Percentiles rank a stretch among this genome's conserved stretches.
phyloP scores from a whole-genome alignment of 371 early-diverging fungal species.

The Mortierella sp. region DNA sequence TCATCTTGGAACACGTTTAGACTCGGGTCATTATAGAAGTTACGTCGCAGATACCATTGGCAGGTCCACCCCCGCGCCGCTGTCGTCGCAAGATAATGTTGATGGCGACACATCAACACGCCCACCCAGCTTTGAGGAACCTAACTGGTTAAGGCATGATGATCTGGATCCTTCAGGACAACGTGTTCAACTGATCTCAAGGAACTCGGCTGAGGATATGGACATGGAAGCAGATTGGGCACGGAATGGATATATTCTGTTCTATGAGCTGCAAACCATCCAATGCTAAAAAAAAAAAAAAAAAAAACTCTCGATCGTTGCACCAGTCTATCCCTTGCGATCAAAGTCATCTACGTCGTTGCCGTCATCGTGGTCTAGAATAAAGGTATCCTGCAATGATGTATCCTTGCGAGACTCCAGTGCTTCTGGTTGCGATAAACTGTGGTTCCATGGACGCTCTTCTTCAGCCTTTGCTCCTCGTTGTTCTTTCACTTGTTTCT shows the following conservation, averaged over 20 bases:
- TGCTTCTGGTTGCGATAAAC: conserved; percentile 3
- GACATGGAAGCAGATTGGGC: conserved; percentile 59
- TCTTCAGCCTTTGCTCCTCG: neutral
- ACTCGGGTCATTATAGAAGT: conserved; percentile 67
- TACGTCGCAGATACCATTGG: conserved; percentile 55
- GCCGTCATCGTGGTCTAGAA: conserved; percentile 32
- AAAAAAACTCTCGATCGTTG: too few species aligned
- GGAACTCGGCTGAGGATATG: conserved; percentile 37
- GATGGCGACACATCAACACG: neutral
- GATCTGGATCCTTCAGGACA: conserved; percentile 52
- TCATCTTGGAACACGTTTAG: conserved; percentile 60
- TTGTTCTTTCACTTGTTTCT: conserved; percentile 4
- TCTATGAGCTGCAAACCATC: conserved; percentile 66
- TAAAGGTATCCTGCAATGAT: conserved; percentile 14
- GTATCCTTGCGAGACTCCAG: conserved; percentile 1
- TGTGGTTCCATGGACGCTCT: conserved; percentile 31
- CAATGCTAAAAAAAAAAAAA: conserved; percentile 10
- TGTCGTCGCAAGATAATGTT: neutral
- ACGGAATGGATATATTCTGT: conserved; percentile 65
- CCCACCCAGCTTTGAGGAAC: conserved; percentile 30
- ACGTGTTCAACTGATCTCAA: conserved; percentile 27
- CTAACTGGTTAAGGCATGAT: conserved; percentile 52
- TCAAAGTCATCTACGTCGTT: neutral
- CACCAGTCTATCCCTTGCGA: neutral
- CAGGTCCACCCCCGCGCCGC: conserved; percentile 1